These are phyloP conservation scores for Tausonia pullulans DNA, from an alignment of 1,284 basidiomycete species.

Conservation along the genomic window DNA sequence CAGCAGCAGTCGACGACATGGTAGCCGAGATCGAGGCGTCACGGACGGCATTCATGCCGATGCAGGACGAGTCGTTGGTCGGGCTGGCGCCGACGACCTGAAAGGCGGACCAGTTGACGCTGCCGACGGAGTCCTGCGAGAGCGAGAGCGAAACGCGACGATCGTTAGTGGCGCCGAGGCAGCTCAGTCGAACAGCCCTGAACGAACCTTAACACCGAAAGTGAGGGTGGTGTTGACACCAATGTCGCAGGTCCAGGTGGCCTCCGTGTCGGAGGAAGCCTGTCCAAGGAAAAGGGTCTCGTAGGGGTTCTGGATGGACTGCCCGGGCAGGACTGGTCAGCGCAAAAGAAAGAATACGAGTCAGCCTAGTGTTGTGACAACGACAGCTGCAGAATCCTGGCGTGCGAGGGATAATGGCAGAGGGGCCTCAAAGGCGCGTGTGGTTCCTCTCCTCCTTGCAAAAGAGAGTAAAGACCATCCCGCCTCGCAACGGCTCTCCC, in stretches of 20 bases:
- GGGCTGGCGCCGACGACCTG: neutral
- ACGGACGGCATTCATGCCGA: conserved; percentile 3
- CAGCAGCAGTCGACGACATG: neutral
- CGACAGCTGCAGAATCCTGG: no score
- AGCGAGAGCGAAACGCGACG: no score
- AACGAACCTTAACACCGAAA: neutral
- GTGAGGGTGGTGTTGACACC: neutral
- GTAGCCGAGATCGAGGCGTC: neutral
- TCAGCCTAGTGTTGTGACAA: neutral
- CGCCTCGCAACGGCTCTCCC: no score
- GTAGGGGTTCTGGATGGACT: conserved; percentile 31
- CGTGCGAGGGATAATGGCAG: no score
- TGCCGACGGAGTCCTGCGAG: no score
- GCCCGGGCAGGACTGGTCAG: conserved; percentile 51
- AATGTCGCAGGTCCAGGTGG: neutral
- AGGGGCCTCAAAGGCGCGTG: no score
- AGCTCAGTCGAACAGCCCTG: no score
- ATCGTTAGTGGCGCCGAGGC: no score
- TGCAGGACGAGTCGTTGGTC: neutral
- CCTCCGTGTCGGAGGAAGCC: no score
- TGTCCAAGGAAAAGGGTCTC: neutral
- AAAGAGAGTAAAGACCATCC: conserved; percentile 45
- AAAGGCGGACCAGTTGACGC: neutral
- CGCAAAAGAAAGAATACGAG: conserved; percentile 44
- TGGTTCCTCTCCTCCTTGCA: conserved; percentile 26